Evolutionary conservation across 768 basidiomycete genomes (phyloP), one percentile per base, ranked within the genome.

Genomic region (Lactarius evosmus): DNA sequence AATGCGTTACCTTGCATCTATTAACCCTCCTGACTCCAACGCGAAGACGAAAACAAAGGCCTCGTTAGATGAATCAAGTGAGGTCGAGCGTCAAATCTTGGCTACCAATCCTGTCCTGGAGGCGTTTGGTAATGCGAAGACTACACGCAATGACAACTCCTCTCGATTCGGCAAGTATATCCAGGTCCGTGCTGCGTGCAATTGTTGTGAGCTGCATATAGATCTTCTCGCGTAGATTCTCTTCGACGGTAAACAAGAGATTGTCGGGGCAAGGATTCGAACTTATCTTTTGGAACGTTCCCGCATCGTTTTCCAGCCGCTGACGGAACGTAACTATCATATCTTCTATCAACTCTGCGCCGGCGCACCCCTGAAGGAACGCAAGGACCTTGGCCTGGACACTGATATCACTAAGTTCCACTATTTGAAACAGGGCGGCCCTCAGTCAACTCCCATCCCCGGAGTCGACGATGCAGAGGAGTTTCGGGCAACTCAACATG

Each of bases 141-240:
- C 97, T 34, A 98, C 97, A 17, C 85, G 97, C 63, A 99, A 99
- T 73, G 97, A 99, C 76, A 99, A 99, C 75, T 97, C 94, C 8
- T 99, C 97, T 25, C 87, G 97, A 62, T 99, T 99, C 75, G 97
- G 97, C 66, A 99, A 99, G 78, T 99, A 99, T 77, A 98, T 99
- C 67, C 96, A 99, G 84, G 97, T 95, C 56, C 33, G 74, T 70
- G 81, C 72, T 16, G n/a, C 17, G n/a, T 51, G 0, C 19, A 11
- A 27, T 34, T 29, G 11, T 4, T 14, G 33, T 56, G 34, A 34
- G n/a, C 32, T 30, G 11, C 29, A n/a, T 33, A 14, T 19, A 29
- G 27, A 50, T 29, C 40, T 60, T 61, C 66, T 56, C 60, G 69
- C n/a, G 61, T 71, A 98, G 97, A 96, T 99, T 73, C 84, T 98